Evolutionary conservation across 2,329 filamentous ascomycete genomes (phyloP), one percentile per base, ranked within the genome.

Genomic region (Daldinia sp.): DNA sequence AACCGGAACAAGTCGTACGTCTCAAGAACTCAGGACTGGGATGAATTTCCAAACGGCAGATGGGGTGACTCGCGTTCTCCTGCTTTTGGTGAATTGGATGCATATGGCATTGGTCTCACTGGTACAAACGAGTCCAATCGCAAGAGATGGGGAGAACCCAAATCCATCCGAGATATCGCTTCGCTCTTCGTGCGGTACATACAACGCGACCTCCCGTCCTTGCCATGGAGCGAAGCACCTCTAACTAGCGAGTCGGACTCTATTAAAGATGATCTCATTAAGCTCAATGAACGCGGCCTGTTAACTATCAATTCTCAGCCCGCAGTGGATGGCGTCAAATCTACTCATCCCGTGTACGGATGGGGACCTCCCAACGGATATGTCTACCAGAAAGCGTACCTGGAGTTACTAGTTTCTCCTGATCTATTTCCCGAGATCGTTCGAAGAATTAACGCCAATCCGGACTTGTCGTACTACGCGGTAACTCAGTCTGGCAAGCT

Each of bases 261-360:
- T 23, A 94, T 99, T 78, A 92, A 90, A 74, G 80, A 89, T 15
- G 88, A 93, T 71, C 87, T 99, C 57, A 87, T 97, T 65, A 86
- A 90, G 33, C 87, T 99, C 69, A 99, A 98, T 85, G 85, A 87
- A 75, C 90, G 94, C 37, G 96, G 96, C 18, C 87, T 99, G 67
- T 83, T 99, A 67, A 98, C 96, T 42, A 94, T 99, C 83, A 99
- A 99, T 83, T 98, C 96, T 0, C 96, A 99, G 82, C 96, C 96
- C 41, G 93, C 96, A 37, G 93, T 99, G 56, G 92, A 98, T 75
- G 94, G 95, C 41, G 92, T 90, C 70, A 95, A 94, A 80, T 98
- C 94, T 0, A 92, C 90, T 3, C 89, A 99, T 77, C 89, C 93
- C 0, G 85, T 97, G 6, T 92, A 97, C 79, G 96, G 96, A 63